Conservation (phyloP, 2,329 filamentous ascomycete genomes). For the Alternaria longipes region DNA sequence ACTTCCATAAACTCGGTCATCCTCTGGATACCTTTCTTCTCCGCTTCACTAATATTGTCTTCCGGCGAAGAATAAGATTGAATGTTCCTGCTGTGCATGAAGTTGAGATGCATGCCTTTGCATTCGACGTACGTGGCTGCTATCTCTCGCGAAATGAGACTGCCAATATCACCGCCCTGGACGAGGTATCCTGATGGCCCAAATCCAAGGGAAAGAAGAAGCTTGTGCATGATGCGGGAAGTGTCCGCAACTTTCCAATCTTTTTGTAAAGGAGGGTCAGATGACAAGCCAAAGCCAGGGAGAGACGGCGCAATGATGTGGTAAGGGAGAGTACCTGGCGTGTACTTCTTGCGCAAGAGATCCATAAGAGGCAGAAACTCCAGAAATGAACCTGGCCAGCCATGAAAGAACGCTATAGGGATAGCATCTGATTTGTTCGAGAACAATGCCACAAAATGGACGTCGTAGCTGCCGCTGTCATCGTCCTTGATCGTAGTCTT, state of each 20-base stretch:
- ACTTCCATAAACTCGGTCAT: conserved; percentile 51
- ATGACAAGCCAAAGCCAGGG: conserved; percentile 64
- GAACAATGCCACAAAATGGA: conserved; percentile 66
- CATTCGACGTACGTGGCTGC: conserved; percentile 56
- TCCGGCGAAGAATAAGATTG: conserved; percentile 22
- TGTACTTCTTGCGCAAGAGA: conserved; percentile 59
- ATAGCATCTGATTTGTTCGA: conserved; percentile 60
- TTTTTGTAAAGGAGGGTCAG: conserved; percentile 56
- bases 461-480: conserved; percentile 48
- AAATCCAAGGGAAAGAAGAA: conserved; percentile 65
- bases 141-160: conserved; percentile 55
- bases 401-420: conserved; percentile 63
- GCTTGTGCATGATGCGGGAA: conserved; percentile 58
- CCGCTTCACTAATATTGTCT: conserved; percentile 39
- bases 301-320: conserved; percentile 66
- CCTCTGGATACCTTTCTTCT: conserved; percentile 52
- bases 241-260: conserved; percentile 55
- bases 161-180: conserved; percentile 67
- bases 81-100: conserved; percentile 35
- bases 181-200: conserved; percentile 58
- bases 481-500: conserved; percentile 54
- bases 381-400: conserved; percentile 64
- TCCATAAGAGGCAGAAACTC: conserved; percentile 65
- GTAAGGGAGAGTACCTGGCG: conserved; percentile 62
- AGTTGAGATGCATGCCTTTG: conserved; percentile 54